Base-by-base conservation (phyloP, 148 eudicot genomes). In the Gaultheria prostrata region DNA sequence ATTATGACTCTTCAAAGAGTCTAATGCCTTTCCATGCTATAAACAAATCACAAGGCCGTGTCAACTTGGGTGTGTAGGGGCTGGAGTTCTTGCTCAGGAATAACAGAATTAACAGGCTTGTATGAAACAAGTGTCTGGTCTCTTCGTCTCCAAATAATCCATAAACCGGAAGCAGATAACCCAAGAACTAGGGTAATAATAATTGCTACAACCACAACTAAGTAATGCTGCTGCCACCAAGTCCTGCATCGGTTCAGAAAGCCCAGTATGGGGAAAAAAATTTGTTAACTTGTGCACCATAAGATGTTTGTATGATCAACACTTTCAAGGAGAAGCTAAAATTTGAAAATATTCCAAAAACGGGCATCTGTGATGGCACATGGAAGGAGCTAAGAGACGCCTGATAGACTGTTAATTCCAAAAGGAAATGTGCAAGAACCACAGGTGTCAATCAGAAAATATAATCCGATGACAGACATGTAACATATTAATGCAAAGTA, bases 1-100 rank as follows among this genome's bases (percentile, higher is more conserved):
- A 20, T 17, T 45, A 21, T 4, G 45, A 85, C 28, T 75, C 17
- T 28, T 14, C 18, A 33, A 79, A 74, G 63, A n/a, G 48, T n/a
- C 39, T 24, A 63, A 57, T 80, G 61, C 35, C 72, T 61, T 69
- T 24, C 77, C 77, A 50, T 79, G 21, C 21, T 30, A 70, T 70
- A 33, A n/a, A 45, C n/a, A 50, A n/a, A 39, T 78, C 18, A 28
- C 6, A 28, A 17, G 65, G 45, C 39, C 14, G 14, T 33, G 56
- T 21, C 61, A 43, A 35, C 54, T 26, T 83, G 6, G 54, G 82
- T n/a, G 86, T 82, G 89, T 84, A 88, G 87, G 3, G 97, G 95
- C 86, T 96, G 99, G 61, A 96, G 93, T 90, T 96, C 98, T 87
- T 93, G 95, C 91, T 94, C 95, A 18, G 89, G 85, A 48, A 87